phyloP scores from a whole-genome alignment of 768 basidiomycete genomes.

The Pleurotus pulmonarius region DNA sequence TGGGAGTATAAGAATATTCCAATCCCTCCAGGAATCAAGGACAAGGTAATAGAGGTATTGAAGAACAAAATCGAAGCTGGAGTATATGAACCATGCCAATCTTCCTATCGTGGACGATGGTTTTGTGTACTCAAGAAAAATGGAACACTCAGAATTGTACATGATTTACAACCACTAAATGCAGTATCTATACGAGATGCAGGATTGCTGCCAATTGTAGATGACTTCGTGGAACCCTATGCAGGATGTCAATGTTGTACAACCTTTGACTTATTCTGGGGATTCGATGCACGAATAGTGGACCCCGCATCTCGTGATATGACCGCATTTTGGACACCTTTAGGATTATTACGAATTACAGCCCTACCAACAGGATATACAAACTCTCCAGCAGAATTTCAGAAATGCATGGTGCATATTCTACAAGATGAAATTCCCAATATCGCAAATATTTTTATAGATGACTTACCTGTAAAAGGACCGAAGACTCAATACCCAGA shows the following conservation, averaged over 20 bases:
- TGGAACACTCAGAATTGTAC: constrained; percentile 29
- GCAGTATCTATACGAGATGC: constrained; percentile 32
- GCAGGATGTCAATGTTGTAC: constrained; percentile 21
- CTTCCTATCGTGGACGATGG: constrained; percentile 32
- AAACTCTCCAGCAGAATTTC: constrained; percentile 28
- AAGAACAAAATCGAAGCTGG: constrained; percentile 29
- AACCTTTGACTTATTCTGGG: constrained; percentile 29
- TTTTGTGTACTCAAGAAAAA: constrained; percentile 35
- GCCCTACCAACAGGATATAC: constrained; percentile 37
- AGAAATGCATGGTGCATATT: constrained; percentile 27
- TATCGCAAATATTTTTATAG: constrained; percentile 12
- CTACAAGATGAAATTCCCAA: constrained; percentile 25
- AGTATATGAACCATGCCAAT: constrained; percentile 31
- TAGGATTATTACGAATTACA: constrained; percentile 27
- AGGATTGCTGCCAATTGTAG: constrained; percentile 26
- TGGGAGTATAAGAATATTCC: constrained; percentile 31
- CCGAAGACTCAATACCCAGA: constrained; percentile 17
- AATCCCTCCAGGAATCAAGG: constrained; percentile 28
- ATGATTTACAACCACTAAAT: constrained; percentile 35
- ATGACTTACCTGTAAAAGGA: constrained; percentile 11
- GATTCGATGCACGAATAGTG: constrained; percentile 28
- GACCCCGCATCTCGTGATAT: constrained; percentile 21
- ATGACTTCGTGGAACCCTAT: constrained; percentile 28
- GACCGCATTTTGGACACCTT: constrained; percentile 35
- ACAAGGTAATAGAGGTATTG: constrained; percentile 25